Conservation (phyloP, 306 rosid genomes). For the Notholithocarpus densiflorus region DNA sequence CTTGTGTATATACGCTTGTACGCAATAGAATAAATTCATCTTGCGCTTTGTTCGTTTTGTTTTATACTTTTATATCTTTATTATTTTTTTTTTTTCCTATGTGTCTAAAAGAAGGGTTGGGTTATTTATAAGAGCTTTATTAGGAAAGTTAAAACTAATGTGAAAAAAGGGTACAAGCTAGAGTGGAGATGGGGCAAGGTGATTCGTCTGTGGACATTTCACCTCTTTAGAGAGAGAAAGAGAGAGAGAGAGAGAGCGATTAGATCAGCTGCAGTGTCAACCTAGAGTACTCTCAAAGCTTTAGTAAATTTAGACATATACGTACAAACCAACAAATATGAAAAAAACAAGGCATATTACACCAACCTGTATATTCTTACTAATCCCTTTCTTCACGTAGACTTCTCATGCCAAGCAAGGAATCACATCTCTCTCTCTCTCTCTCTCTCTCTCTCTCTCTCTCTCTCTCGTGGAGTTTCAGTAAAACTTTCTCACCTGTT, state of each 20-base stretch:
- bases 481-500: neutral
- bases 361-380: constrained; percentile 24
- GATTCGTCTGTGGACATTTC: constrained; percentile 55
- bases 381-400: constrained; percentile 38
- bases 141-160: neutral
- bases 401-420: constrained; percentile 43
- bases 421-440: constrained; percentile 16
- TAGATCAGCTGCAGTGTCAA: constrained; percentile 65
- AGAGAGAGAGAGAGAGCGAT: constrained; percentile 1
- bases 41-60: neutral
- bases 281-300: constrained; percentile 68
- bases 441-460: constrained; percentile 1
- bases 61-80: neutral
- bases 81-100: neutral
- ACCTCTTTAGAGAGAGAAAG: constrained; percentile 44
- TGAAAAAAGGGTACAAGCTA: constrained; percentile 33
- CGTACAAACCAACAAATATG: constrained; percentile 30
- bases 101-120: neutral
- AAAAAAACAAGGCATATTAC: neutral
- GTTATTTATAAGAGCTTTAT: neutral
- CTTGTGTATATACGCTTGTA: constrained; percentile 39
- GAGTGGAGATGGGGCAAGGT: constrained; percentile 81
- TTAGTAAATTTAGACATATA: constrained; percentile 27
- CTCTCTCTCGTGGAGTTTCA: too few relatives aligned
- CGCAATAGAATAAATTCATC: constrained; percentile 22